Evolutionary conservation across 768 basidiomycete species (phyloP).

Genomic region (Auriculariales sp.): DNA sequence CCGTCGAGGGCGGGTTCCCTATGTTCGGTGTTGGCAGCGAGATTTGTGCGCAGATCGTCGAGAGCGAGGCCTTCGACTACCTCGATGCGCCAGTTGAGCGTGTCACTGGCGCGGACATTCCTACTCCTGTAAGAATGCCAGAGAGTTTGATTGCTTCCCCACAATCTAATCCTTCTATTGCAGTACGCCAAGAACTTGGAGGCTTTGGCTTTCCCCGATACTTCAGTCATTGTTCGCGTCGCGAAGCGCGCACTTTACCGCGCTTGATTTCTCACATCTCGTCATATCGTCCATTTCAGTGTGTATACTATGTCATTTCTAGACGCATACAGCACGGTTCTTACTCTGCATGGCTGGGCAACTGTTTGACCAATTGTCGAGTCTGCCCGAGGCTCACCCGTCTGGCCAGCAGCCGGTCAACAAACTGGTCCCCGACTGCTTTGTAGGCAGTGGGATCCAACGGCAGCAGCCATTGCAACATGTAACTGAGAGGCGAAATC

Average conservation of each 20-base stretch:
- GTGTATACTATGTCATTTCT: background rate
- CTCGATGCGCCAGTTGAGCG: conserved; percentile 97
- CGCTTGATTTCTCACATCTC: too few relatives aligned
- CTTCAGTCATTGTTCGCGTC: conserved; percentile 81
- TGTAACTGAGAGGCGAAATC: too few relatives aligned
- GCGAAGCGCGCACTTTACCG: conserved; percentile 87
- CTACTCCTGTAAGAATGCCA: conserved; percentile 63
- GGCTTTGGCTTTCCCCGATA: conserved; percentile 85
- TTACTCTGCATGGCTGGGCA: background rate
- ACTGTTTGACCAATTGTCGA: too few relatives aligned
- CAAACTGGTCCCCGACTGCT: too few relatives aligned
- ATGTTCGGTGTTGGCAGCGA: conserved; percentile 97
- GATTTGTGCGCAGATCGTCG: conserved; percentile 93
- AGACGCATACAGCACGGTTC: background rate
- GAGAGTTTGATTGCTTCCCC: background rate
- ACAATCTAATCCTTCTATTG: conserved; percentile 1
- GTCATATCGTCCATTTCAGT: too few relatives aligned
- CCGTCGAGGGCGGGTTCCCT: conserved; percentile 98
- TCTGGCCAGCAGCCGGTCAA: too few relatives aligned
- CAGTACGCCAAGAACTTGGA: conserved; percentile 89
- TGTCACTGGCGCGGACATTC: conserved; percentile 90
- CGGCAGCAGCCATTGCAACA: too few relatives aligned
- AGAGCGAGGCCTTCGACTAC: conserved; percentile 96
- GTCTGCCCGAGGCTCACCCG: too few relatives aligned
- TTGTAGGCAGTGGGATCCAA: too few relatives aligned